Conservation (phyloP, 306 rosid genomes). For the Aeschynomene evenia region DNA sequence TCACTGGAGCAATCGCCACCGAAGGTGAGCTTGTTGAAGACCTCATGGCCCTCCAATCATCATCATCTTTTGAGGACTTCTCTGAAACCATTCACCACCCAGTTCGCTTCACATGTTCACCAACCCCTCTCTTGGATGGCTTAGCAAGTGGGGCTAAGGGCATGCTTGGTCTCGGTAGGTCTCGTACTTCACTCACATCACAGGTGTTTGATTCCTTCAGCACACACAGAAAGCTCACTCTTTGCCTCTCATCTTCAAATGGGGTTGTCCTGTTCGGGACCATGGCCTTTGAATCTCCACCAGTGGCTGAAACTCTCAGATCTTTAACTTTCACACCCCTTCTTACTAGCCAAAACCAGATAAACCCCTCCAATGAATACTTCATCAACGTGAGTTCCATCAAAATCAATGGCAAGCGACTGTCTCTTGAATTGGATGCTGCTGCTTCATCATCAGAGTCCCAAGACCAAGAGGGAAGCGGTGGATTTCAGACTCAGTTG, state of each 20-base stretch:
- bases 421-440: conserved; percentile 31
- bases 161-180: conserved; percentile 60
- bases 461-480: background rate
- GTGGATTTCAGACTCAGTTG: conserved; percentile 30
- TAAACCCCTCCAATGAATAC: conserved; percentile 35
- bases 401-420: conserved; percentile 40
- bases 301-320: conserved; percentile 32
- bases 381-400: conserved; percentile 48
- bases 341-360: conserved; percentile 14
- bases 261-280: conserved; percentile 44
- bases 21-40: conserved; percentile 50
- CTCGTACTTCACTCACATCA: conserved; percentile 45
- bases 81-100: background rate
- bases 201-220: conserved; percentile 47
- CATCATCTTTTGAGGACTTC: background rate
- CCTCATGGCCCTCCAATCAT: conserved; percentile 27
- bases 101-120: conserved; percentile 43
- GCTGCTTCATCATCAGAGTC: conserved; percentile 2
- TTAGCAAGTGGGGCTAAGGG: conserved; percentile 50
- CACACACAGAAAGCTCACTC: conserved; percentile 38
- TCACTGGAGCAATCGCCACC: conserved; percentile 15
- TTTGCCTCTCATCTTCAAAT: conserved; percentile 55
- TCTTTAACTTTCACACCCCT: conserved; percentile 61
- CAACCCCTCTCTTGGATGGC: conserved; percentile 41
- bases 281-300: background rate